These are phyloP conservation scores for Penicillium sp. DNA, from an alignment of 2,329 filamentous ascomycete species.

Conservation along the genomic window DNA sequence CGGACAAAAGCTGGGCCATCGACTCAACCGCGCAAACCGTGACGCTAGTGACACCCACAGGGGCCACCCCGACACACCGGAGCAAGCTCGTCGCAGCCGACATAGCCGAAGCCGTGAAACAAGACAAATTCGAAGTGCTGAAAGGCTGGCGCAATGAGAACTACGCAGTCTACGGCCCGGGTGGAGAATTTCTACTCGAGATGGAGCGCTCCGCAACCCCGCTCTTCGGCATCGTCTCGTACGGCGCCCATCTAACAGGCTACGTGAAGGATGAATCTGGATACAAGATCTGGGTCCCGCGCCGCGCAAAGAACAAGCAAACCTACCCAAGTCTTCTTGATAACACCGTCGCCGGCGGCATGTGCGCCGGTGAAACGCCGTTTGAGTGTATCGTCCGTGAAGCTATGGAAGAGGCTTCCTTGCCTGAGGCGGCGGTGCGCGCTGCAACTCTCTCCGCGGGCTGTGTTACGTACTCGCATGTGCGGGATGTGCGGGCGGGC, in stretches of 20 bases:
- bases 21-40: slow-evolving; percentile 61
- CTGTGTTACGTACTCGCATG: slow-evolving; percentile 79
- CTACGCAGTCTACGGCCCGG: slow-evolving; percentile 70
- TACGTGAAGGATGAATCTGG: slow-evolving; percentile 60
- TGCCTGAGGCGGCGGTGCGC: slow-evolving; percentile 69
- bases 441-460: slow-evolving; percentile 59
- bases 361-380: slow-evolving; percentile 75
- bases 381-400: slow-evolving; percentile 83
- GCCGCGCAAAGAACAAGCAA: slow-evolving; percentile 71
- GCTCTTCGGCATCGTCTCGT: slow-evolving; percentile 72
- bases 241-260: slow-evolving; percentile 78
- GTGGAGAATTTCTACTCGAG: slow-evolving; percentile 61
- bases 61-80: slow-evolving; percentile 61
- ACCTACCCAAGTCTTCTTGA: slow-evolving; percentile 92
- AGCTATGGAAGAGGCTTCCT: slow-evolving; percentile 80
- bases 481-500: slow-evolving; percentile 71
- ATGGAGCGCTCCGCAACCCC: slow-evolving; percentile 74
- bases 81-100: slow-evolving; percentile 58
- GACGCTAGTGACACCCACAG: slow-evolving; percentile 55
- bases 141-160: slow-evolving; percentile 76
- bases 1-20: slow-evolving; percentile 59
- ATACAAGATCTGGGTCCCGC: slow-evolving; percentile 80
- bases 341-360: slow-evolving; percentile 86
- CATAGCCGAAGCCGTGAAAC: slow-evolving; percentile 65
- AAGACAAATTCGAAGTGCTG: slow-evolving; percentile 70